Evolutionary conservation across 1,284 basidiomycete species (phyloP), one percentile per base, ranked within the genome.

Genomic region (Fomes fomentarius): DNA sequence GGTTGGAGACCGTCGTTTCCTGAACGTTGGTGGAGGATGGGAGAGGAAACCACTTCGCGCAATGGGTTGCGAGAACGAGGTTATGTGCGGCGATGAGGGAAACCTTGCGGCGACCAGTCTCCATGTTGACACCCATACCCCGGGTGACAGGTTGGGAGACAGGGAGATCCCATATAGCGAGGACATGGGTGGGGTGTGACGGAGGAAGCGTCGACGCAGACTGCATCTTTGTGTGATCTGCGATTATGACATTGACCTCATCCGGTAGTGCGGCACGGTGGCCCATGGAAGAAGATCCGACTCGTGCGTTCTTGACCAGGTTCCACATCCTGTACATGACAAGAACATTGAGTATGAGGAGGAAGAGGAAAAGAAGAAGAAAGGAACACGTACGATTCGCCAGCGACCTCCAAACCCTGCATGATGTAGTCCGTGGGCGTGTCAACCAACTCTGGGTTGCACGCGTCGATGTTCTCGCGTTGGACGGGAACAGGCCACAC

Each of bases 1-100:
- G 7, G 42, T 58, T 52, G 12, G 51, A 26, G 33, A 35, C 28
- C 7, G 34, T 50, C 24, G 39, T 50, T 46, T 50, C 84, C 70
- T 2, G 79, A 79, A 21, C 82, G 63, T 15, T 68, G 68, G 35
- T 71, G 24, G 55, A 50, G 50, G 28, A 66, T n/a, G 79, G 67
- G 4, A 65, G 47, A 1, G 78, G 76, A 8, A 87, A 72, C 56
- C 56, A 61, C 41, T 73, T 71, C 10, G 81, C 68, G 52, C 84
- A 87, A 60, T 83, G 71, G 1, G 76, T 59, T 0, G 78, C 78
- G 33, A 84, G 72, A 28, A 85, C 71, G 56, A 85, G 68, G 45
- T 78, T 74, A 65, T 87, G 84, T 4, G 75, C 68, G 1, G 85
- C 80, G 61, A 76, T 76, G 40, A 87, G 68, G 3, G 71, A 74